phyloP scores from a whole-genome alignment of 352 stramenopile species.

The Phytophthora ohioensis region DNA sequence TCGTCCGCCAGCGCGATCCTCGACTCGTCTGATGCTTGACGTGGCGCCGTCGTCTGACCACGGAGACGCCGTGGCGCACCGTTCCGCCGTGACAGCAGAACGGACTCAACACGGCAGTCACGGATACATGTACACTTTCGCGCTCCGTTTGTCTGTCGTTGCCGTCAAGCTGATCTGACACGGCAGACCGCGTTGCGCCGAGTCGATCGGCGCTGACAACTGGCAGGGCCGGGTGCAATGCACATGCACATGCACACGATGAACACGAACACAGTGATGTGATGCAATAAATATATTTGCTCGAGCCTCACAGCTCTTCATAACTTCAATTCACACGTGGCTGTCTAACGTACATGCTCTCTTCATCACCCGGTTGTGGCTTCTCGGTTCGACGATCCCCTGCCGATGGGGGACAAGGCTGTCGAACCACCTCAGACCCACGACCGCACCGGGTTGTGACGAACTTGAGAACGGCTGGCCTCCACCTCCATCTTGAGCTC shows the following conservation, averaged over 20 bases:
- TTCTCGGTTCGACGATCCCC: constrained; percentile 8
- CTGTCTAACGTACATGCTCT: constrained; percentile 27
- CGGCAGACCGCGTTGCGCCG: too few species aligned
- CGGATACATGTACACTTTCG: background rate
- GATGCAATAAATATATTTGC: constrained; percentile 32
- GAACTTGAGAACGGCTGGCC: constrained; percentile 28
- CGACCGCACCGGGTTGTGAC: constrained; percentile 9
- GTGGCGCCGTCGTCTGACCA: constrained; percentile 13
- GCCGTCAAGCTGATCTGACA: too few species aligned
- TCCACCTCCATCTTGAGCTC: constrained; percentile 42
- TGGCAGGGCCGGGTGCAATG: too few species aligned
- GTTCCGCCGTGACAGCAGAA: background rate
- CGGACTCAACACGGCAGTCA: background rate
- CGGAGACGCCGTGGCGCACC: constrained; percentile 20
- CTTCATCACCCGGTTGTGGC: background rate
- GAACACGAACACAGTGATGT: background rate
- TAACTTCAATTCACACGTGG: constrained; percentile 35
- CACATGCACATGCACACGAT: background rate
- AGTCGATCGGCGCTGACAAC: too few species aligned
- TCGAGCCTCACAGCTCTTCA: constrained; percentile 21
- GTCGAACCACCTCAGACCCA: constrained; percentile 26
- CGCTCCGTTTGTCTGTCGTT: background rate
- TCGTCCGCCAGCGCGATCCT: constrained; percentile 17
- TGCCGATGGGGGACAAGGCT: constrained; percentile 18
- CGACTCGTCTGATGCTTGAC: constrained; percentile 31